phyloP scores from a whole-genome alignment of 345 rosid genomes.

The Cardamine resedifolia region DNA sequence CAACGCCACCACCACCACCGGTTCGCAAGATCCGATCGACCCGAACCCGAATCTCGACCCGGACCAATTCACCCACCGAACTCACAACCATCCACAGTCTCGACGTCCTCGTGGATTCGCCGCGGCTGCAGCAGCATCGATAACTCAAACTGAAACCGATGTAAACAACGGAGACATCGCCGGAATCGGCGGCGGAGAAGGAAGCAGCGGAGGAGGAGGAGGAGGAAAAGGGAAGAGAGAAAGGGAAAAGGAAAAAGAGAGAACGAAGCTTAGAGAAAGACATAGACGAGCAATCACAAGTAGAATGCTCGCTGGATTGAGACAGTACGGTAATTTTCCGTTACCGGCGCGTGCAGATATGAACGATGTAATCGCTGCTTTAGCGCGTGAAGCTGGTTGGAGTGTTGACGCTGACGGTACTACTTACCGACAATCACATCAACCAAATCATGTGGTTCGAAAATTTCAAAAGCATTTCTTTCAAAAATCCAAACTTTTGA shows the following conservation, averaged over 20 bases:
- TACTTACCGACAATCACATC: constrained; percentile 71
- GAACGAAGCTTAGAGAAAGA: constrained; percentile 93
- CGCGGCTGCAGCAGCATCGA: constrained; percentile 29
- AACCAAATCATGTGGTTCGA: constrained; percentile 64
- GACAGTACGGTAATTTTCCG: constrained; percentile 92
- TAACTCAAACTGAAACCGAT: constrained; percentile 33
- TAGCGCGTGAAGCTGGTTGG: constrained; percentile 99
- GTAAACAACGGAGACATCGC: constrained; percentile 26
- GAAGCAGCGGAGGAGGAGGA: constrained; percentile 25
- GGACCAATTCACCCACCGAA: constrained; percentile 23
- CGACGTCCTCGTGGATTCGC: constrained; percentile 51
- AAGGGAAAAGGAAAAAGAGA: constrained; percentile 93
- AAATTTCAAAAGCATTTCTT: background rate
- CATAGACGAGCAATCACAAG: constrained; percentile 97
- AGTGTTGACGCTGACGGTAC: constrained; percentile 91
- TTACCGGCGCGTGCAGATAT: constrained; percentile 99
- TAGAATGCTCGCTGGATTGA: constrained; percentile 89
- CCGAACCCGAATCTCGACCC: constrained; percentile 30
- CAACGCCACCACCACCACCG: constrained; percentile 27
- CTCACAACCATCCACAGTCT: constrained; percentile 45
- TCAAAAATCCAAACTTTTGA: constrained; percentile 2
- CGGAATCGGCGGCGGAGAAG: constrained; percentile 22
- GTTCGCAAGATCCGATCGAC: constrained; percentile 37
- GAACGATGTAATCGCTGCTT: constrained; percentile 97
- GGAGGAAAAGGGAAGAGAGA: constrained; percentile 75